These are phyloP conservation scores for Senecio squalidus DNA, from an alignment of 140 eudicot genomes.

Conservation along the genomic window DNA sequence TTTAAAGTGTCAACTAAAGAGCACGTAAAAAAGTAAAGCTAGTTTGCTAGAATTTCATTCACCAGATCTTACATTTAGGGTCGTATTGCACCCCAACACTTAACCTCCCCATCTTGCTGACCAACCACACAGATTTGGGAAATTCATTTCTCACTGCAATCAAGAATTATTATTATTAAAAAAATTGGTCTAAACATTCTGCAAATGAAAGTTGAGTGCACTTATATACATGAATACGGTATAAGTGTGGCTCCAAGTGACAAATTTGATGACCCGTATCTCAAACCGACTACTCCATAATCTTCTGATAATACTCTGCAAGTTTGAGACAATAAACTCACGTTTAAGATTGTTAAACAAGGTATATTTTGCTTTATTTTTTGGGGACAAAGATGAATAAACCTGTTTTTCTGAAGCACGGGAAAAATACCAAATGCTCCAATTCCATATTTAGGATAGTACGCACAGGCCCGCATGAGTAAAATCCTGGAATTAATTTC, in stretches of 20 bases:
- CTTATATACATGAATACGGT: conserved; percentile 49
- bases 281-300: conserved; percentile 65
- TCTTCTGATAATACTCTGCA: conserved; percentile 51
- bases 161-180: conserved; percentile 1
- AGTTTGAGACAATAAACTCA: background rate
- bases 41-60: too few species aligned
- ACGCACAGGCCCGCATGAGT: conserved; percentile 60
- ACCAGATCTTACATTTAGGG: conserved; percentile 45
- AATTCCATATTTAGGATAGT: conserved; percentile 64
- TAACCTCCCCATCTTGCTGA: conserved; percentile 71
- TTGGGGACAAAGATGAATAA: background rate
- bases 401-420: conserved; percentile 56
- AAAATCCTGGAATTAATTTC: conserved; percentile 37
- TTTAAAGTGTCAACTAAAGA: background rate
- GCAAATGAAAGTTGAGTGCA: conserved; percentile 2
- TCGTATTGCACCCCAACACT: conserved; percentile 73
- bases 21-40: background rate
- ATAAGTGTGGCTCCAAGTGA: conserved; percentile 68
- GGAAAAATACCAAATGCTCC: conserved; percentile 83
- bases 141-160: conserved; percentile 50
- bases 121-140: conserved; percentile 75
- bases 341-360: conserved; percentile 2
- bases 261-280: conserved; percentile 74
- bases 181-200: background rate
- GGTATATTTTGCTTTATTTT: conserved; percentile 1